These are phyloP conservation scores for Limonomyces culmigenus DNA, from an alignment of 1,284 basidiomycete species.

Conservation along the genomic window DNA sequence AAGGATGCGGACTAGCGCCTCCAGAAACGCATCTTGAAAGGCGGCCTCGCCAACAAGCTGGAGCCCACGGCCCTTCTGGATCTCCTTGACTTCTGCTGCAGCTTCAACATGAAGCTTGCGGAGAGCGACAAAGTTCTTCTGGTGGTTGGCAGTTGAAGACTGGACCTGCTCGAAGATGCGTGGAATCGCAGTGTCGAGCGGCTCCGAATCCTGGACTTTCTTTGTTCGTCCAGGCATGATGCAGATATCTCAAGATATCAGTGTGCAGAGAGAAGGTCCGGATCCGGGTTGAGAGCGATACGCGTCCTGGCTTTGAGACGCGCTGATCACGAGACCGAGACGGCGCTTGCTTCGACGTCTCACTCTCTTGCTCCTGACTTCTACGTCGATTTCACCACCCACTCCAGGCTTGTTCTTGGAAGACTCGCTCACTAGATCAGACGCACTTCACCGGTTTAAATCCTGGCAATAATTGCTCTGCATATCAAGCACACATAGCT, in stretches of 20 bases:
- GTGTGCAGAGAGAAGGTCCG: too few relatives aligned
- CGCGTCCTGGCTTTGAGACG: too few relatives aligned
- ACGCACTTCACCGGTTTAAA: too few relatives aligned
- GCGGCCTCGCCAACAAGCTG: constrained; percentile 65
- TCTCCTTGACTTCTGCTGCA: constrained; percentile 33
- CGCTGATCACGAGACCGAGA: too few relatives aligned
- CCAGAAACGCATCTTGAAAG: constrained; percentile 64
- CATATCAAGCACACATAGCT: too few relatives aligned
- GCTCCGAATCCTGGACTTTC: constrained; percentile 11
- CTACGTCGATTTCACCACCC: too few relatives aligned
- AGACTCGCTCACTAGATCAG: too few relatives aligned
- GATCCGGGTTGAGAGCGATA: too few relatives aligned
- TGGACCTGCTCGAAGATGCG: constrained; percentile 77
- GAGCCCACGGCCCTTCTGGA: constrained; percentile 30
- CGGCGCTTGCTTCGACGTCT: too few relatives aligned
- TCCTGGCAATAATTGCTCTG: too few relatives aligned
- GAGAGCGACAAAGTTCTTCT: constrained; percentile 82
- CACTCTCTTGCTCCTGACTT: too few relatives aligned
- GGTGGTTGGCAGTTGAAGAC: constrained; percentile 67
- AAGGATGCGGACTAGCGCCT: constrained; percentile 56
- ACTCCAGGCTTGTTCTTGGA: too few relatives aligned
- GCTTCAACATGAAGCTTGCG: constrained; percentile 70
- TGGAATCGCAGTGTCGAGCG: constrained; percentile 20
- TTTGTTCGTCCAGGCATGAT: constrained; percentile 6
- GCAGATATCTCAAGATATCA: background rate